A percentile compares a stretch with the other conserved stretches of the same genome.
Evolutionary conservation across 495 filamentous ascomycete genomes (phyloP).

Genomic region (Penicillium ochrochloron): DNA sequence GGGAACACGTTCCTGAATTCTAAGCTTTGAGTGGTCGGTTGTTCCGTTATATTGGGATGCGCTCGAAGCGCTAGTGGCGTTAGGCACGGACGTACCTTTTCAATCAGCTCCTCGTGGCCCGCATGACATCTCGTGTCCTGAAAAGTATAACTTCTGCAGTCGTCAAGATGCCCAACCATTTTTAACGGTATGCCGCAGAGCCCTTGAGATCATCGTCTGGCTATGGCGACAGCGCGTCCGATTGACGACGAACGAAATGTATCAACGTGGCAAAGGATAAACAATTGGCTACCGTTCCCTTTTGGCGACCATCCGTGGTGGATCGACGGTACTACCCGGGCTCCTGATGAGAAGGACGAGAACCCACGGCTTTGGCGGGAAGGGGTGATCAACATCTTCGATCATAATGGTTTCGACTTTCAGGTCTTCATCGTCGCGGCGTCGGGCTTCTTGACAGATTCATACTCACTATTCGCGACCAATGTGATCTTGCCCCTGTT

Average conservation of each 20-base stretch:
- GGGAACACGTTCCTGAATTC: constrained; percentile 10
- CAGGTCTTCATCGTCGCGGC: constrained; percentile 56
- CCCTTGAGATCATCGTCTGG: not conserved
- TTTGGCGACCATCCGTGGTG: constrained; percentile 16
- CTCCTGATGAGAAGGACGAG: constrained; percentile 12
- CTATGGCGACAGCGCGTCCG: constrained; percentile 2
- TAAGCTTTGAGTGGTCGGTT: constrained; percentile 1
- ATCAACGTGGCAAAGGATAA: constrained; percentile 10
- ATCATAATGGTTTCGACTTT: constrained; percentile 30
- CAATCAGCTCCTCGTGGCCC: constrained; percentile 9
- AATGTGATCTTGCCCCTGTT: constrained; percentile 60
- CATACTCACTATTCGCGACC: constrained; percentile 60
- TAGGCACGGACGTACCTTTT: constrained; percentile 9
- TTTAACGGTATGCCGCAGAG: not conserved
- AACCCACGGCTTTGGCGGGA: constrained; percentile 9
- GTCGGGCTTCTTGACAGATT: constrained; percentile 63
- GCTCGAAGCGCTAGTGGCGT: constrained; percentile 11
- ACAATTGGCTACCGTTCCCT: constrained; percentile 10
- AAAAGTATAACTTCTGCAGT: not conserved
- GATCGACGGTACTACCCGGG: constrained; percentile 14
- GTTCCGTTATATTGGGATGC: not conserved
- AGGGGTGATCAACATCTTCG: constrained; percentile 20
- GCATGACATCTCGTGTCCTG: constrained; percentile 2
- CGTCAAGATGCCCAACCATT: not conserved
- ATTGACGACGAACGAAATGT: not conserved